Evolutionary conservation across 371 early-diverging fungal species (phyloP), one percentile per base, ranked within the genome.

Genomic region (Paraphysoderma sedebokerense): DNA sequence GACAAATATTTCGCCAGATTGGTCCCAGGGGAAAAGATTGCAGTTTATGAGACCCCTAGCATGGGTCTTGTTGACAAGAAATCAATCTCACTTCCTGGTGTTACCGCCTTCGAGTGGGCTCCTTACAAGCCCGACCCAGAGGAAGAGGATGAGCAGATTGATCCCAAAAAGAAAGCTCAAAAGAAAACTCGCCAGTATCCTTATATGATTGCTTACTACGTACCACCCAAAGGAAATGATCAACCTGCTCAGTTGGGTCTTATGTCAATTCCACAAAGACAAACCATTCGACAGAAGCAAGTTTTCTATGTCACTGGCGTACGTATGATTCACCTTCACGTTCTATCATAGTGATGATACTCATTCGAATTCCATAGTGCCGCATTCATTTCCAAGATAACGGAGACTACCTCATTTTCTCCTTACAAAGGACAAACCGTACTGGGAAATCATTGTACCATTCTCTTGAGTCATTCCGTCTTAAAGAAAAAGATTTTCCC

Each of bases 201-300:
- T 37, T 72, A 87, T 59, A 58, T 84, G 50, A 54, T 98, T 40
- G 81, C 85, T 26, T 96, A 85, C 72, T 98, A 95, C 95, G 88
- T 87, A 24, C 92, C 92, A 35, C 95, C 92, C 60, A 67, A 73
- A 31, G 89, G 81, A 50, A 23, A 28, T 20, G 91, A 95, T 66
- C 88, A 85, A 55, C 98, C 98, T 49, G 96, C 96, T 7, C 78
- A 93, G 60, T 91, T 96, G 23, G 83, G 87, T n/a, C 60, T 97
- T 46, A 65, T 90, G 59, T 59, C 68, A 38, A 60, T 96, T 27
- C 96, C 95, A 15, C 62, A 56, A 56, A 78, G 82, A 60, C 78
- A 85, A 46, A 75, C 91, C 44, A 55, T 92, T 34, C 83, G 92
- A 39, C 91, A 90, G 49, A 98, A 95, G 80, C 93, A 93, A 66